Evolutionary conservation across 2,329 filamentous ascomycete genomes (phyloP).

Genomic region (Aphanoascus verrucosus): DNA sequence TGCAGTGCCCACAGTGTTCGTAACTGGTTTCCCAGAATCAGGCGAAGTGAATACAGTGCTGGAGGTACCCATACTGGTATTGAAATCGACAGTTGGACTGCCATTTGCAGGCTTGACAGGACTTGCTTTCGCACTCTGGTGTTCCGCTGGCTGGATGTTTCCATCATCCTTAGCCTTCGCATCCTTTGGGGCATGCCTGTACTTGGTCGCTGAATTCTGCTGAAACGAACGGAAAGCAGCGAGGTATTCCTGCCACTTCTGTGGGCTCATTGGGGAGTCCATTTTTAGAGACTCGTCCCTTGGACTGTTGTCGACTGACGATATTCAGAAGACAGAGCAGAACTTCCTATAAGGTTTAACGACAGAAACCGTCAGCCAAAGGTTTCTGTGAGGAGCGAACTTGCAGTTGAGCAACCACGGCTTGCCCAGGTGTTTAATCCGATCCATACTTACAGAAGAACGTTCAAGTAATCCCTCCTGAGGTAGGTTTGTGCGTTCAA

Average conservation of each 20-base stretch:
- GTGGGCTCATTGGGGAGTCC: not conserved
- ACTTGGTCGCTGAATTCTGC: not conserved
- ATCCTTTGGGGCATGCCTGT: not conserved
- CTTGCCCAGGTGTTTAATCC: not conserved
- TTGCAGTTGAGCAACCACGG: not conserved
- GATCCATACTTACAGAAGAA: not conserved
- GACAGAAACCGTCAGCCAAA: not conserved
- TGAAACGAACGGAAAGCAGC: conserved; percentile 5
- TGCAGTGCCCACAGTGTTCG: not conserved
- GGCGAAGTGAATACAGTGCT: conserved; percentile 2
- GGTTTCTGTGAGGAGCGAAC: not conserved
- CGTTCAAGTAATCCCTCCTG: not conserved
- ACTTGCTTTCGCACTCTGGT: not conserved
- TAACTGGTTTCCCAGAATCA: not conserved
- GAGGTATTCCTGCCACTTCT: not conserved
- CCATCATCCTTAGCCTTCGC: not conserved
- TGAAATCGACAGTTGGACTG: not conserved
- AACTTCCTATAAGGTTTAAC: not conserved
- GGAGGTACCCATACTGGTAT: not conserved
- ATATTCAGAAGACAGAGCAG: not conserved
- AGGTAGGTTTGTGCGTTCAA: not conserved
- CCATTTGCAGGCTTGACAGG: not conserved
- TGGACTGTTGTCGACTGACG: not conserved
- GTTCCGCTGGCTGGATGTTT: not conserved
- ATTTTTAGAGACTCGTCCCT: not conserved